Conservation (phyloP, 768 basidiomycete genomes). For the Cyclocybe cylindracea region DNA sequence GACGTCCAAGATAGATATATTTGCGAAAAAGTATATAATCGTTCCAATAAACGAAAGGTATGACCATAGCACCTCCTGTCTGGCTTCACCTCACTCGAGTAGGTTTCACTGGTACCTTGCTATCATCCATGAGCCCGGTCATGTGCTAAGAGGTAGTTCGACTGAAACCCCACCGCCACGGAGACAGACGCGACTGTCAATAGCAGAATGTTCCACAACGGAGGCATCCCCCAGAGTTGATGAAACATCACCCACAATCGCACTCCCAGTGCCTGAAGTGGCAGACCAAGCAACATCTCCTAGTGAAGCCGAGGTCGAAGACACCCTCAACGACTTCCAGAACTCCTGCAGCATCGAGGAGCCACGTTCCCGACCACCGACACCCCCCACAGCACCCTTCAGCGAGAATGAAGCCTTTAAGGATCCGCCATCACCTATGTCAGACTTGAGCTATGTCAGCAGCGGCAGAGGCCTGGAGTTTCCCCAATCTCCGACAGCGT, state of each 20-base stretch:
- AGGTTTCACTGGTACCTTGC: conserved; percentile 98
- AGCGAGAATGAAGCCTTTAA: not conserved
- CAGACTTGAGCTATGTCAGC: not conserved
- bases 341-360: conserved; percentile 24
- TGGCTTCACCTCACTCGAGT: conserved; percentile 1
- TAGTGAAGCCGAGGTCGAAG: conserved; percentile 35
- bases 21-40: conserved; percentile 89
- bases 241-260: too few relatives aligned
- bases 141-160: conserved; percentile 37
- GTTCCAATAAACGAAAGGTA: conserved; percentile 98
- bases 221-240: not conserved
- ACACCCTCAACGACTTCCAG: conserved; percentile 27
- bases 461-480: not conserved
- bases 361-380: too few relatives aligned
- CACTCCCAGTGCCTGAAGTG: too few relatives aligned
- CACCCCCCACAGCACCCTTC: not conserved
- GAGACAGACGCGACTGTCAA: conserved; percentile 18
- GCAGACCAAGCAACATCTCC: conserved; percentile 3
- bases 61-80: not conserved
- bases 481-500: not conserved
- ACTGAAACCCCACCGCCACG: conserved; percentile 12
- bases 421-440: not conserved
- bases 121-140: conserved; percentile 85
- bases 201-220: not conserved
- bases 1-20: conserved; percentile 88